A percentile compares a stretch with the other conserved stretches of the same genome.
Evolutionary conservation across 2,329 filamentous ascomycete species (phyloP).

Genomic region (Leptographium procerum): DNA sequence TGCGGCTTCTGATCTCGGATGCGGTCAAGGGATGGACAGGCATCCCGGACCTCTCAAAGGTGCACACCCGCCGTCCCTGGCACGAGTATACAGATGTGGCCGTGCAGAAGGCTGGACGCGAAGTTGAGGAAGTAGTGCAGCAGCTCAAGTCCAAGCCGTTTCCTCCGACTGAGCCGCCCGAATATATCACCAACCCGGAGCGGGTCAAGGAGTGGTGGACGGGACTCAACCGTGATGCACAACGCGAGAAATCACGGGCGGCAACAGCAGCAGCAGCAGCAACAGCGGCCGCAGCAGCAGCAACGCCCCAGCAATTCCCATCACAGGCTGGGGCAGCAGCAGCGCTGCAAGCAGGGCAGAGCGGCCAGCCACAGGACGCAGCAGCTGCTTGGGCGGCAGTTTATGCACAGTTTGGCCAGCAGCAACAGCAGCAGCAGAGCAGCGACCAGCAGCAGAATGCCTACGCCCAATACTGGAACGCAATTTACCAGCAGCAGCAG

Average conservation of each 20-base stretch:
- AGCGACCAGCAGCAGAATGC: slow-evolving; percentile 17
- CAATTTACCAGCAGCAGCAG: slow-evolving; percentile 14
- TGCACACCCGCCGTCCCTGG: slow-evolving; percentile 18
- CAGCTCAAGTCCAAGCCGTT: slow-evolving; percentile 33
- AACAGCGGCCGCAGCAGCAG: slow-evolving; percentile 7
- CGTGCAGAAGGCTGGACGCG: slow-evolving; percentile 29
- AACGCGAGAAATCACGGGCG: slow-evolving; percentile 22
- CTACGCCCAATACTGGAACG: slow-evolving; percentile 25
- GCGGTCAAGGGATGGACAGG: slow-evolving; percentile 28
- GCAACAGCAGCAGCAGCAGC: slow-evolving; percentile 1
- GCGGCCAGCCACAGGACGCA: slow-evolving; percentile 16
- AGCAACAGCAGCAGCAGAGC: slow-evolving; percentile 13
- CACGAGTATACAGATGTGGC: slow-evolving; percentile 30
- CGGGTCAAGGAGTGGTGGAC: slow-evolving; percentile 41
- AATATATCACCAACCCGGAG: slow-evolving; percentile 37
- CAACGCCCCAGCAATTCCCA: slow-evolving; percentile 1
- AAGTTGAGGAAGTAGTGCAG: slow-evolving; percentile 30
- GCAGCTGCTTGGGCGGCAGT: slow-evolving; percentile 27
- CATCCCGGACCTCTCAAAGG: slow-evolving; percentile 27
- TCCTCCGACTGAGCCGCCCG: slow-evolving; percentile 39
- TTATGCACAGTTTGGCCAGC: slow-evolving; percentile 24
- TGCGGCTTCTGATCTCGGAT: slow-evolving; percentile 33
- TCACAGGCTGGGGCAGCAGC: too few relatives aligned
- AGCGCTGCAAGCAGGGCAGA: background rate
- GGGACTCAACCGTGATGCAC: slow-evolving; percentile 28